Conservation (phyloP, 2,329 filamentous ascomycete species). For the Sporothrix globosa region DNA sequence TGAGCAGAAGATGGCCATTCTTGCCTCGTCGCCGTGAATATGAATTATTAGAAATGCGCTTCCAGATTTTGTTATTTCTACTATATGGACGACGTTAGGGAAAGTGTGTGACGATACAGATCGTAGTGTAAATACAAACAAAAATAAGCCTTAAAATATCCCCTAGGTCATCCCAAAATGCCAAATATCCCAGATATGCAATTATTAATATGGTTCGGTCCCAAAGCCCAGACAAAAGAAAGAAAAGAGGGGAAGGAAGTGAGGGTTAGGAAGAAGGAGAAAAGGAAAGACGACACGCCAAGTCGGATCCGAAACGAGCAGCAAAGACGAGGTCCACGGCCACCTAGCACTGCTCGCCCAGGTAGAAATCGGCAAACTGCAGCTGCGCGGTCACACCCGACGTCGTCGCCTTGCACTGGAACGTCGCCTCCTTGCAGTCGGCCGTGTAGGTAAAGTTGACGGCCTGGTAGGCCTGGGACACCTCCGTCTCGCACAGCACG, state of each 20-base stretch:
- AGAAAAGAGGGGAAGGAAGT: not conserved
- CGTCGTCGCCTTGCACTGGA: constrained; percentile 25
- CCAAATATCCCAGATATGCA: constrained; percentile 24
- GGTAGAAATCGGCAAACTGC: constrained; percentile 28
- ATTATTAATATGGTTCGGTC: constrained; percentile 11
- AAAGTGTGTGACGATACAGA: constrained; percentile 1
- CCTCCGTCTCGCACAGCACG: constrained; percentile 10
- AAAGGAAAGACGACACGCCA: not conserved
- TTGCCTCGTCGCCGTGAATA: not conserved
- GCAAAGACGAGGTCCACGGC: not conserved
- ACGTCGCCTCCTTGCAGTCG: constrained; percentile 19
- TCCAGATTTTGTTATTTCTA: constrained; percentile 13
- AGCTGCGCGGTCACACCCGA: constrained; percentile 17
- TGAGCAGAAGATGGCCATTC: too few species aligned
- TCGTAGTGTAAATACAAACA: not conserved
- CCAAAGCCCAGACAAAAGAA: constrained; percentile 18
- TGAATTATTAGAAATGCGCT: not conserved
- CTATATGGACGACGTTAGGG: not conserved
- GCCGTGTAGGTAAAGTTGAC: constrained; percentile 18
- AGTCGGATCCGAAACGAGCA: not conserved
- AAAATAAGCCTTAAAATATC: not conserved
- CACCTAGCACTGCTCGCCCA: constrained; percentile 10
- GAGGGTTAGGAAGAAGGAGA: constrained; percentile 4
- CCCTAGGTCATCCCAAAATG: not conserved
- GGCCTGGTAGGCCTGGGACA: not conserved